Conservation (phyloP, 2,329 filamentous ascomycete genomes). For the Coniochaeta sp. region DNA sequence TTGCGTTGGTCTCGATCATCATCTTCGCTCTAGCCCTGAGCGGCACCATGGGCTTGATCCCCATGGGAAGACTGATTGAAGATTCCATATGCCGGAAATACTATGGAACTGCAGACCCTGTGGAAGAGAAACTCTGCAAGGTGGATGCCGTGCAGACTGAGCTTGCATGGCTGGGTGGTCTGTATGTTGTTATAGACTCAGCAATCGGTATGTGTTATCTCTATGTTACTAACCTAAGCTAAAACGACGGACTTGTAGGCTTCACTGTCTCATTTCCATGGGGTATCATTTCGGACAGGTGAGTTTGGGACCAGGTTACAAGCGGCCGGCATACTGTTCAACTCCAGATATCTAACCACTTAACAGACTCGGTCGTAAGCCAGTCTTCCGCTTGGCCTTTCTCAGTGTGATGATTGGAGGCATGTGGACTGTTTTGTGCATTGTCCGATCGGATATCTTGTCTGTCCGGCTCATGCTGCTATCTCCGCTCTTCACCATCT, state of each 20-base stretch:
- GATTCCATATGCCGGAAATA: constrained; percentile 31
- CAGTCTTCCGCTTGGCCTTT: constrained; percentile 30
- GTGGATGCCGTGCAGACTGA: constrained; percentile 30
- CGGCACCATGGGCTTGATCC: constrained; percentile 28
- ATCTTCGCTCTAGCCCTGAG: constrained; percentile 28
- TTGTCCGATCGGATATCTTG: constrained; percentile 21
- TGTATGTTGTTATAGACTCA: constrained; percentile 24
- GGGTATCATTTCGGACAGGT: constrained; percentile 34
- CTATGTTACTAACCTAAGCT: too few relatives aligned
- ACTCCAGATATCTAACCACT: too few relatives aligned
- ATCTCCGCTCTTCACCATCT: constrained; percentile 25
- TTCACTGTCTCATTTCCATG: constrained; percentile 35
- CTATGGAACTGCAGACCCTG: constrained; percentile 24
- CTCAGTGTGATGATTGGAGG: constrained; percentile 26
- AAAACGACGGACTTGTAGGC: constrained; percentile 17
- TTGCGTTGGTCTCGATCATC: constrained; percentile 24
- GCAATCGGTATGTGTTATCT: constrained; percentile 22
- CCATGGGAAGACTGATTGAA: constrained; percentile 31
- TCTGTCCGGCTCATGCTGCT: constrained; percentile 27
- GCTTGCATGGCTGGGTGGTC: constrained; percentile 31
- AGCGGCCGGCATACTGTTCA: too few relatives aligned
- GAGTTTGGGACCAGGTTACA: background rate
- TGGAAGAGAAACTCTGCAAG: constrained; percentile 37
- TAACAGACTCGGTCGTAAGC: constrained; percentile 31
- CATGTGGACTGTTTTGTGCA: constrained; percentile 22